Percentiles rank a stretch among this genome's conserved stretches.
Conservation (phyloP, 1,284 basidiomycete species). For the Cutaneotrichosporon cutaneum region DNA sequence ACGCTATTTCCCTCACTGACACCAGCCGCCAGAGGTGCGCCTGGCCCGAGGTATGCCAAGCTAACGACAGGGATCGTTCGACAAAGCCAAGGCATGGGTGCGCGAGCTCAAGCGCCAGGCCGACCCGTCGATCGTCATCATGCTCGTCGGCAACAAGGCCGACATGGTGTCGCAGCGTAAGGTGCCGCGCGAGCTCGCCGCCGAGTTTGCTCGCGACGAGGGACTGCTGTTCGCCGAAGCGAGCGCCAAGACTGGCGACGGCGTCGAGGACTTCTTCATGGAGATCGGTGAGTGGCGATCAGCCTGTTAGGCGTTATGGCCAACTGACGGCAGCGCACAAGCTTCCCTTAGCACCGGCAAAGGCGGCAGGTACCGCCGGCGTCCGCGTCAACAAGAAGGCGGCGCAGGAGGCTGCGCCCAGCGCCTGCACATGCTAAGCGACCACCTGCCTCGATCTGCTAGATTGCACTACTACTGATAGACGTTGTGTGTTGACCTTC, state of each 20-base stretch:
- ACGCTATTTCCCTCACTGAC: conserved; percentile 18
- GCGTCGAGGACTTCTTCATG: conserved; percentile 83
- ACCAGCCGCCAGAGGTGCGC: conserved; percentile 39
- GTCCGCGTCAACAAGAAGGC: conserved; percentile 37
- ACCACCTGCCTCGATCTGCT: neutral
- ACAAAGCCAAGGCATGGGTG: conserved; percentile 97
- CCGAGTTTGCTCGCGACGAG: conserved; percentile 92
- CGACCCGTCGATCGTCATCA: conserved; percentile 92
- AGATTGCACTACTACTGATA: conserved; percentile 3
- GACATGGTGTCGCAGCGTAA: conserved; percentile 75
- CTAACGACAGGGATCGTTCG: conserved; percentile 62
- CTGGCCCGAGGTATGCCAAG: neutral
- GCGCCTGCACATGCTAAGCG: conserved; percentile 25
- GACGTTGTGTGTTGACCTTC: conserved; percentile 1
- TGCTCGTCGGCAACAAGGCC: conserved; percentile 92
- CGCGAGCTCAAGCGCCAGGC: conserved; percentile 95
- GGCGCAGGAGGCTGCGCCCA: conserved; percentile 9
- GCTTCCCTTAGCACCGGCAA: conserved; percentile 42
- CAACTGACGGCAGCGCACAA: conserved; percentile 42
- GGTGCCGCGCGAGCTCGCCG: conserved; percentile 75
- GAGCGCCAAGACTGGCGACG: conserved; percentile 89
- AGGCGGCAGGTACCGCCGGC: conserved; percentile 26
- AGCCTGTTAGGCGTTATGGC: too few relatives aligned
- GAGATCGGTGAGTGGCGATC: conserved; percentile 60
- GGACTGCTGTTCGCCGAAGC: conserved; percentile 94